Conservation (phyloP, 2,329 filamentous ascomycete species). For the Curvularia sp. region DNA sequence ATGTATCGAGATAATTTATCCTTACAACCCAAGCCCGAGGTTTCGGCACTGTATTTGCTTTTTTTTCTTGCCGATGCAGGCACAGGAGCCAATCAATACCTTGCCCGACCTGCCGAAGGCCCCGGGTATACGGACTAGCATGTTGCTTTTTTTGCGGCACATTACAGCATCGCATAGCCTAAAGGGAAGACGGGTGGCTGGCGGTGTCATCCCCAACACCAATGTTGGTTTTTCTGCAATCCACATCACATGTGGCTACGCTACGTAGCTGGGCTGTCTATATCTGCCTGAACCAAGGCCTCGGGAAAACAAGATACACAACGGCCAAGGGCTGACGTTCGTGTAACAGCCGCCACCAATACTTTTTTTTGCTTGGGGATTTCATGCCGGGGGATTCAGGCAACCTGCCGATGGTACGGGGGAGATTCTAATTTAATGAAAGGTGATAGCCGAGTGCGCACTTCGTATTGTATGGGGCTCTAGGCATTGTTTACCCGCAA, state of each 20-base stretch:
- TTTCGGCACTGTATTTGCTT: background rate
- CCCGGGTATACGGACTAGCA: background rate
- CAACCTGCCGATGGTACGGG: background rate
- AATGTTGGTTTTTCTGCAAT: too few relatives aligned
- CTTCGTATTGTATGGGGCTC: background rate
- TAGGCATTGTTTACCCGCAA: background rate
- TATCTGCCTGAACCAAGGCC: background rate
- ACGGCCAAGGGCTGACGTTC: background rate
- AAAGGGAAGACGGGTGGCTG: background rate
- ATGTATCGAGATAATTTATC: background rate
- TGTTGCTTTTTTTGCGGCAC: background rate
- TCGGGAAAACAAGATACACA: background rate
- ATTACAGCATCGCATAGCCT: background rate
- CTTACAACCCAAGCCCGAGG: background rate
- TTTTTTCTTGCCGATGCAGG: background rate
- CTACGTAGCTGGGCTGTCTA: background rate
- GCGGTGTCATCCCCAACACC: too few relatives aligned
- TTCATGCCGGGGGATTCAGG: background rate
- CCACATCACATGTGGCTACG: background rate
- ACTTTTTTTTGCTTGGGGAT: background rate
- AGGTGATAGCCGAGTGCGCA: background rate
- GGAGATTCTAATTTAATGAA: background rate
- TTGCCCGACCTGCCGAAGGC: background rate
- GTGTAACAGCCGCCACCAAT: background rate
- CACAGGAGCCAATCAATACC: background rate